These are phyloP conservation scores for Artemisia annua DNA, from an alignment of 129 eudicot genomes.

Conservation along the genomic window DNA sequence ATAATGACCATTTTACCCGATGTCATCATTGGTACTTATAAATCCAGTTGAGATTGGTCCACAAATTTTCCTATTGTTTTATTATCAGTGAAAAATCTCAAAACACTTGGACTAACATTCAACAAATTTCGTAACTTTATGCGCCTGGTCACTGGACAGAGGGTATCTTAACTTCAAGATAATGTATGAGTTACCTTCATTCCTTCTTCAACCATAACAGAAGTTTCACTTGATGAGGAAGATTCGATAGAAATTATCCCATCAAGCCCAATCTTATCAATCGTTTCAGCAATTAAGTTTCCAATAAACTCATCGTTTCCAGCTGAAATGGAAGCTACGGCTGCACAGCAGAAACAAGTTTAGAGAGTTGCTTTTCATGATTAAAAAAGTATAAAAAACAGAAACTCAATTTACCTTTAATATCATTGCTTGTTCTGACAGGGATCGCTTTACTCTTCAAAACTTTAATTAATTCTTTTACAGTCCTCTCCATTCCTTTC, in stretches of 20 bases:
- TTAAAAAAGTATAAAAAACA: too few species aligned
- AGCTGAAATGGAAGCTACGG: slow-evolving; percentile 88
- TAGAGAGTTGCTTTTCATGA: background rate
- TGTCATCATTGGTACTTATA: too few species aligned
- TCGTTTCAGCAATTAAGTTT: slow-evolving; percentile 74
- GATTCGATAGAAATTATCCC: slow-evolving; percentile 78
- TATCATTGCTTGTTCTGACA: slow-evolving; percentile 61
- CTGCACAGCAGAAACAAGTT: slow-evolving; percentile 38
- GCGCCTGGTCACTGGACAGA: background rate
- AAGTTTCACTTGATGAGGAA: slow-evolving; percentile 79
- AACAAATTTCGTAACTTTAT: background rate
- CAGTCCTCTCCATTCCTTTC: slow-evolving; percentile 88
- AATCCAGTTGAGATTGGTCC: too few species aligned
- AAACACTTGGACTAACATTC: background rate
- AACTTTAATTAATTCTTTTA: slow-evolving; percentile 57
- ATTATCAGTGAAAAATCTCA: too few species aligned
- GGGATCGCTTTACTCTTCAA: slow-evolving; percentile 59
- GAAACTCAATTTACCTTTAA: slow-evolving; percentile 48
- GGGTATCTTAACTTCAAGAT: background rate
- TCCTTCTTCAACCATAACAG: slow-evolving; percentile 83
- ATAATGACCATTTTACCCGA: too few species aligned
- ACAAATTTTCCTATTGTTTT: too few species aligned
- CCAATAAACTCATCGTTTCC: slow-evolving; percentile 94
- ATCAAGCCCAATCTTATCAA: slow-evolving; percentile 78
- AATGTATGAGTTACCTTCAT: slow-evolving; percentile 65